Evolutionary conservation across 75 land plant species (phyloP).

Genomic region (Isoetes taiwanensis): DNA sequence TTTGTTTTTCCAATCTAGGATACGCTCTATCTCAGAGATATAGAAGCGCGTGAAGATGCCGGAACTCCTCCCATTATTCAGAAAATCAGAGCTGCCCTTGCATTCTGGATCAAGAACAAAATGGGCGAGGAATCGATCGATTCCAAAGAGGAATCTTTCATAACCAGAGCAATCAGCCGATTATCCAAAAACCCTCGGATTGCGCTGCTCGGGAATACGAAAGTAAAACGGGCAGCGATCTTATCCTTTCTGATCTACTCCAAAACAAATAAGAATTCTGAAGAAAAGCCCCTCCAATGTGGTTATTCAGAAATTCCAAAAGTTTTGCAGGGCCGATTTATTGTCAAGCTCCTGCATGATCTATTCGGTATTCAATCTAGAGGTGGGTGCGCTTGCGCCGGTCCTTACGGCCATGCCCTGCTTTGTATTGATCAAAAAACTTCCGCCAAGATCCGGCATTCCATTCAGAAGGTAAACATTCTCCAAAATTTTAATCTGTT

Average conservation of each 20-base stretch:
- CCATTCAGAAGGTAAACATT: conserved; percentile 24
- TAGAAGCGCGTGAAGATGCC: conserved; percentile 60
- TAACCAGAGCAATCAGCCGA: conserved; percentile 28
- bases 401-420: conserved; percentile 49
- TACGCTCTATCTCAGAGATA: conserved; percentile 43
- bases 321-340: conserved; percentile 42
- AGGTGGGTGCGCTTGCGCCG: conserved; percentile 62
- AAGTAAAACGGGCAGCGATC: conserved; percentile 34
- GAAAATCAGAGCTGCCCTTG: conserved; percentile 46
- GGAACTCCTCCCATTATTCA: conserved; percentile 63
- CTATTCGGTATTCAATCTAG: conserved; percentile 50
- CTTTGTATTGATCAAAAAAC: conserved; percentile 22
- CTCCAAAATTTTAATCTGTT: too few species aligned
- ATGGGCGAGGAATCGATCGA: conserved; percentile 38
- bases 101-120: conserved; percentile 70
- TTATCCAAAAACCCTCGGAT: conserved; percentile 35
- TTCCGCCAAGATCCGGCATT: conserved; percentile 17
- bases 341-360: conserved; percentile 41
- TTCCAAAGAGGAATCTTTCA: conserved; percentile 16
- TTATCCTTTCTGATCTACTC: conserved; percentile 42
- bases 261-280: too few species aligned
- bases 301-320: too few species aligned
- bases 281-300: too few species aligned
- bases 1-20: too few species aligned
- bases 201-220: conserved; percentile 39